phyloP scores from a whole-genome alignment of 2,329 filamentous ascomycete species.

The Neofusicoccum laricinum region DNA sequence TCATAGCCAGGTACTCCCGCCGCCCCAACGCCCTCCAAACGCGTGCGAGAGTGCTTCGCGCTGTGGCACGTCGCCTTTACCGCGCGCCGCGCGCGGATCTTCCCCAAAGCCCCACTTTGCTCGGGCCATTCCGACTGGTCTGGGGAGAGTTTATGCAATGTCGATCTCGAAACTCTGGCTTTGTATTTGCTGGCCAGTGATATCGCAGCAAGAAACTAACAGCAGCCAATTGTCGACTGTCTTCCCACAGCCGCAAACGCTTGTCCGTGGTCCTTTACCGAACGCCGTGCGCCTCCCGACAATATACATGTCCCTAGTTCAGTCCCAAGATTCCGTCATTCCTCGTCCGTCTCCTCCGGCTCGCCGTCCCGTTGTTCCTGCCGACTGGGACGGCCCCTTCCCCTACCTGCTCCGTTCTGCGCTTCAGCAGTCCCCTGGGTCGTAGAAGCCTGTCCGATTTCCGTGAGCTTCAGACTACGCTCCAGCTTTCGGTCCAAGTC shows the following conservation, averaged over 20 bases:
- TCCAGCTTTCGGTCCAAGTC: slow-evolving; percentile 33
- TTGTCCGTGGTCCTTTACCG: background rate
- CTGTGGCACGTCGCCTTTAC: background rate
- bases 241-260: background rate
- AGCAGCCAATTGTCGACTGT: background rate
- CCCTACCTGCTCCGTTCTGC: background rate
- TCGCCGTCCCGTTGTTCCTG: background rate
- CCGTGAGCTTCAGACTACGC: slow-evolving; percentile 28
- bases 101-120: background rate
- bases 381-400: background rate
- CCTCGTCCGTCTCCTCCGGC: slow-evolving; percentile 11
- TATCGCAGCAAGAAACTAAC: background rate
- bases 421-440: background rate
- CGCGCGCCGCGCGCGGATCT: background rate
- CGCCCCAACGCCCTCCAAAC: background rate
- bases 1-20: background rate
- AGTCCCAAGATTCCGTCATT: background rate
- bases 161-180: background rate
- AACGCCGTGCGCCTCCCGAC: slow-evolving; percentile 12
- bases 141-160: background rate
- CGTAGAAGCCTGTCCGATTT: background rate
- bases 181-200: background rate
- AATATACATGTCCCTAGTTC: too few relatives aligned
- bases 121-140: background rate
- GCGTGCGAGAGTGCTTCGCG: background rate